Evolutionary conservation across 176 grass and related monocot species (phyloP), one percentile per base, ranked within the genome.

Genomic region (Eleusine coracana): DNA sequence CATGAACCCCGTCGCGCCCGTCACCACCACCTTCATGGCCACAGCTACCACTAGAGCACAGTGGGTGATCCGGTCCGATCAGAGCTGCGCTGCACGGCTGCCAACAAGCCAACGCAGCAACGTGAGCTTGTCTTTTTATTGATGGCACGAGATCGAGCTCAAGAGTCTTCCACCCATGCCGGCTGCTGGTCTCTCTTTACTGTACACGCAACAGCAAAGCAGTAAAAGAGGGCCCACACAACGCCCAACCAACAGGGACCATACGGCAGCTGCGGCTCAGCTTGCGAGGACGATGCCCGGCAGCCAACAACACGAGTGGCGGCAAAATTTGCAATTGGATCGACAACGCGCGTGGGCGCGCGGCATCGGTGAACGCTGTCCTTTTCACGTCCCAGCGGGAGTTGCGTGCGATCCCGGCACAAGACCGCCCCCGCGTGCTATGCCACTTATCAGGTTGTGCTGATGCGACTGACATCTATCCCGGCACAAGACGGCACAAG

Each of bases 1-100:
- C 25, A 98, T 87, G 85, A 77, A 98, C 12, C 92, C 96, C 58
- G 96, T 86, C 58, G 91, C 91, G 46, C 96, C 96, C 64, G 96
- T 98, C 73, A 98, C 86, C 82, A 88, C 51, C 67, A 98, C 87
- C 87, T 82, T 93, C 92, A 88, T 92, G 34, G 16, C 60, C 60
- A 63, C 10, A 14, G 58, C 23, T 13, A 11, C 60, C 29, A n/a
- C 18, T 21, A 21, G 6, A 2, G 1, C n/a, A n/a, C n/a, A n/a
- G n/a, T n/a, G n/a, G 16, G 51, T 54, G 51, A 18, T 16, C 51
- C 15, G 51, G 51, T 60, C 21, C 23, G 23, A 28, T 29, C 60
- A 23, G 28, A 29, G 23, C 12, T 13, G 23, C 60, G 3, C 60
- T 58, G 55, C 55, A 45, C 31, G 31, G 20, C 55, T 20, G 55